phyloP scores from a whole-genome alignment of 2,329 filamentous ascomycete genomes.

The Penicillium psychrosexuale region DNA sequence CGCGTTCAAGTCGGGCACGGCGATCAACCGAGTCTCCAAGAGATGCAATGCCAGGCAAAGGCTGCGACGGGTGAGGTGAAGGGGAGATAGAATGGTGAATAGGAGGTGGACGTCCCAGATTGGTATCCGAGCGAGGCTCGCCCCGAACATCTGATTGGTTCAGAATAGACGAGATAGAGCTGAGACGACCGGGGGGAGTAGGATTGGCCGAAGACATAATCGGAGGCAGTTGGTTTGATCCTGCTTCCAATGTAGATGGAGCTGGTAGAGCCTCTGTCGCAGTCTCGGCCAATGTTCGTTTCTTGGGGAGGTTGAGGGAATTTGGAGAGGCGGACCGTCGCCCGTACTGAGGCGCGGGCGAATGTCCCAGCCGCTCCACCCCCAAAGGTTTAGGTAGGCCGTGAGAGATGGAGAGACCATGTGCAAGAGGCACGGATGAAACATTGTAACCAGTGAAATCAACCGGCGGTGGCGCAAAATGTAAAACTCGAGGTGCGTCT shows the following conservation, averaged over 20 bases:
- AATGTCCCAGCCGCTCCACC: conserved; percentile 30
- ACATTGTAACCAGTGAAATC: conserved; percentile 50
- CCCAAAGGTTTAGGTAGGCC: conserved; percentile 28
- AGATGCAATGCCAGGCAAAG: conserved; percentile 42
- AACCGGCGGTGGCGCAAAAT: conserved; percentile 45
- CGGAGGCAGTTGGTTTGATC: conserved; percentile 39
- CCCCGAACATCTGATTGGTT: conserved; percentile 52
- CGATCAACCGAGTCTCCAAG: conserved; percentile 59
- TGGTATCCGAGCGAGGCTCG: conserved; percentile 43
- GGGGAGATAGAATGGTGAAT: conserved; percentile 26
- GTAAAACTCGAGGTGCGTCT: conserved; percentile 36
- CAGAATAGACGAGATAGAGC: conserved; percentile 72
- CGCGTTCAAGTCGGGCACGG: conserved; percentile 63
- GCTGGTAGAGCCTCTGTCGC: conserved; percentile 27
- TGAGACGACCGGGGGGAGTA: conserved; percentile 58
- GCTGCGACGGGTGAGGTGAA: conserved; percentile 22
- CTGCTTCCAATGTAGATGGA: conserved; percentile 32
- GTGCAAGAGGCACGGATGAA: conserved; percentile 29
- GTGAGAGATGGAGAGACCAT: conserved; percentile 28
- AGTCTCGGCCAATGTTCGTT: conserved; percentile 37
- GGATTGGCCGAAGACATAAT: conserved; percentile 38
- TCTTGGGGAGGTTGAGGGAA: conserved; percentile 32
- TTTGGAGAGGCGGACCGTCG: conserved; percentile 35
- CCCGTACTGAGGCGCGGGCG: conserved; percentile 30
- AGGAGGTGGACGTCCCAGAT: conserved; percentile 32